Base-by-base conservation (phyloP, 1,284 basidiomycete genomes). In the Ceratobasidium sp. region DNA sequence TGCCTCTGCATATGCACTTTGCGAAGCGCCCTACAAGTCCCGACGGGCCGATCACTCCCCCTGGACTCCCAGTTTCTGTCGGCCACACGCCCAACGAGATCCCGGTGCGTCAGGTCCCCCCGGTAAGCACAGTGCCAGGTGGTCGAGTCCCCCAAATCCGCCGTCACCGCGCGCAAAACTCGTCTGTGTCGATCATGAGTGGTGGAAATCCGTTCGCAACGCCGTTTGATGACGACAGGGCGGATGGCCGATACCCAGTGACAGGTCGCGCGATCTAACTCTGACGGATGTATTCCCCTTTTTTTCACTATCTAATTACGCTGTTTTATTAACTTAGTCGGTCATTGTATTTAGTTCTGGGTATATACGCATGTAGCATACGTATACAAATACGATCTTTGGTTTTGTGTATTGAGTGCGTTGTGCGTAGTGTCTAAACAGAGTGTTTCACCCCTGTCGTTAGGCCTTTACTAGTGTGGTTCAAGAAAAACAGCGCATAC, bases 201-300 rank as follows among this genome's bases (percentile, higher is more conserved):
- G 43, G 26, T 26, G 48, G 48, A 2, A 80, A 88, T 77, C 91
- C 91, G 57, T 92, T 92, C 78, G 84, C 85, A 72, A 91, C 90
- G 71, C 91, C 91, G 12, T 92, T 92, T 80, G 91, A 92, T 79
- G 91, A 92, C 77, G 87, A 90, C 26, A 57, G 26, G 43, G 12
- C 30, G 36, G 70, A 43, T 14, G 36, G 32, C 5, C 34, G 70
- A 8, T 43, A 41, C n/a, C 48, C 45, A 26, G 28, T n/a, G 18
- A 39, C 53, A 18, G 60, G 58, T 39, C 70, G 46, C 26, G 58
- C 58, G 18, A 50, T 60, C 36, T 67, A 72, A 43, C 6, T 58
- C 12, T 4, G 57, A 32, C 23, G 18, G 39, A 26, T n/a, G 46
- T 45, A 39, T 53, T 55, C 30, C 5, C 6, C 18, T n/a, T 23